Base-by-base conservation (phyloP, 148 eudicot genomes). In the Vaccinium myrtillus region DNA sequence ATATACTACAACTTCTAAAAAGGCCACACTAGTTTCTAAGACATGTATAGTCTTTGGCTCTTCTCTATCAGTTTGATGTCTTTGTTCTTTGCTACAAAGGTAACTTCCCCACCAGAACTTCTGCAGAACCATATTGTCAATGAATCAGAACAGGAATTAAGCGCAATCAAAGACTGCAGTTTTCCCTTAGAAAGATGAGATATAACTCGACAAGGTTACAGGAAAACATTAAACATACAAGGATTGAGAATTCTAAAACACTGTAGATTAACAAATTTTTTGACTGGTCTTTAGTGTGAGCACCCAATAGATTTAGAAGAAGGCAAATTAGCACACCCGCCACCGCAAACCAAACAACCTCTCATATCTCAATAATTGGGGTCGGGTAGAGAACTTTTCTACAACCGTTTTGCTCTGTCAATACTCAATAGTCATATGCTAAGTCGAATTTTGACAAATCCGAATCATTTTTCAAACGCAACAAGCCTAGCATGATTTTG, bases 81-180 rank as follows among this genome's bases (percentile, higher is more conserved):
- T 78, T 67, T 16, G 65, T 30, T 15, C 67, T 51, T 23, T 16
- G 81, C 8, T 32, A 13, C 46, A 7, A 55, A 27, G 81, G 59
- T 54, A 77, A 77, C 36, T 49, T 49, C 81, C 65, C 46, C 63
- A 55, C 56, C 65, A 54, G 27, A 78, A 78, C 81, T 25, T 78
- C 80, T 78, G 65, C 46, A 30, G 65, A 54, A 78, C 19, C 46
- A 53, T 53, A 5, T 54, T 9, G 27, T 27, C 43, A 16, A 78
- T 15, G 46, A 30, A 78, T 49, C 63, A 78, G 63, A 15, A 75
- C 13, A 30, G 36, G 81, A 27, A 25, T 27, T 12, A 51, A 51
- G n/a, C 2, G 39, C 80, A 77, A 77, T 77, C 10, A 1, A 6
- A 49, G 15, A 6, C 58, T 13, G 19, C 48, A 73, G 36, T 32